Evolutionary conservation across 176 grass and related monocot genomes (phyloP).

Genomic region (Bothriochloa decipiens): DNA sequence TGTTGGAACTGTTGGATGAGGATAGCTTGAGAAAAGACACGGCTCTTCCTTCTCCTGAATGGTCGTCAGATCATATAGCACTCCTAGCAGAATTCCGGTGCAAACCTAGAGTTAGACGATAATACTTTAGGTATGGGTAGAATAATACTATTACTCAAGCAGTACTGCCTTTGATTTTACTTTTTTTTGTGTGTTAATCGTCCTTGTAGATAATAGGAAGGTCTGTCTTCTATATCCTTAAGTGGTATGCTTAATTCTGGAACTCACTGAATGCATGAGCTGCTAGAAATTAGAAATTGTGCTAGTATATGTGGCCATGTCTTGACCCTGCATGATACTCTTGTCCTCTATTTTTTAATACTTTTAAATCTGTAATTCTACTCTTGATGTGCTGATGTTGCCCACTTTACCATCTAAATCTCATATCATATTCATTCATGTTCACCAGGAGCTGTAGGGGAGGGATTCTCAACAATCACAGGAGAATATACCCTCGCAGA

Average conservation of each 20-base stretch:
- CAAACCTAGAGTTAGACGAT: slow-evolving; percentile 74
- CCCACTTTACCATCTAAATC: slow-evolving; percentile 5
- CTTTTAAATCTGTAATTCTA: neutral
- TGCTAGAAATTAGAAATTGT: slow-evolving; percentile 1
- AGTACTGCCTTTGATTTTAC: slow-evolving; percentile 5
- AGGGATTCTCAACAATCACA: slow-evolving; percentile 13
- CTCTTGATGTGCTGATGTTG: neutral
- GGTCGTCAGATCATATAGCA: slow-evolving; percentile 92
- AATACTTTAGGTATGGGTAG: slow-evolving; percentile 53
- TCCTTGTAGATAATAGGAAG: neutral
- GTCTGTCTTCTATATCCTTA: neutral
- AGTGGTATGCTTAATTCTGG: neutral
- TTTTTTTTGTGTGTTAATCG: neutral
- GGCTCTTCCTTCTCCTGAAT: slow-evolving; percentile 85
- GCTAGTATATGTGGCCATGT: slow-evolving; percentile 10
- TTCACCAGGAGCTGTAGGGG: neutral
- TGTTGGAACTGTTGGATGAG: slow-evolving; percentile 90
- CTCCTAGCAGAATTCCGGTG: slow-evolving; percentile 87
- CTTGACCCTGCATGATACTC: slow-evolving; percentile 9
- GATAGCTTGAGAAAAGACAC: slow-evolving; percentile 90
- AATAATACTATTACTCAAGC: slow-evolving; percentile 4
- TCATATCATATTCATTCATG: neutral
- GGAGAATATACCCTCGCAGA: slow-evolving; percentile 7
- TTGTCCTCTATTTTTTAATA: neutral
- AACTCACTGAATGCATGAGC: slow-evolving; percentile 20